phyloP scores from a whole-genome alignment of 2,329 filamentous ascomycete genomes.

The Claviceps humidiphila region DNA sequence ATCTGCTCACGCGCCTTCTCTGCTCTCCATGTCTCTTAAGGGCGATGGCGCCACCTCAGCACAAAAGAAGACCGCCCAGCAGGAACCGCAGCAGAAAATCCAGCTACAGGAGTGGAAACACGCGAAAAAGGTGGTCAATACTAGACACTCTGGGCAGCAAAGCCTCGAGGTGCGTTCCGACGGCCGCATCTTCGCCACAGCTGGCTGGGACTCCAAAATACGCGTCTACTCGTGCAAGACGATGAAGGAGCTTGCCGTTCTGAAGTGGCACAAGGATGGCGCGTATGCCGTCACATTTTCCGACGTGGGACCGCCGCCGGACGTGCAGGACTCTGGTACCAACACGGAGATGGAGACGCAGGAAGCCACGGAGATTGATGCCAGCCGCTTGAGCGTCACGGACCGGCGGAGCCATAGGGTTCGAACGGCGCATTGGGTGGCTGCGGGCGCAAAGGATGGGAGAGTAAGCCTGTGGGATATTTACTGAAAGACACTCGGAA shows the following conservation, averaged over 20 bases:
- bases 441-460: conserved; percentile 83
- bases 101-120: conserved; percentile 23
- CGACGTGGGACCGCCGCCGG: conserved; percentile 16
- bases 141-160: conserved; percentile 86
- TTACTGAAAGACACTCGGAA: conserved; percentile 39
- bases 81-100: conserved; percentile 3
- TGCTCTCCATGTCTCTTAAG: conserved; percentile 14
- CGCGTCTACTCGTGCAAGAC: conserved; percentile 71
- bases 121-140: conserved; percentile 52
- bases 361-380: not conserved
- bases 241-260: conserved; percentile 75
- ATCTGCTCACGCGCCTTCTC: conserved; percentile 6
- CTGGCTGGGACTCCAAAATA: conserved; percentile 77
- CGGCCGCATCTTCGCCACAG: conserved; percentile 72
- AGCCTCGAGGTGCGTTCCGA: conserved; percentile 65
- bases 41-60: not conserved
- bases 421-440: conserved; percentile 72
- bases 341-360: not conserved
- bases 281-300: conserved; percentile 74
- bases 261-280: conserved; percentile 88
- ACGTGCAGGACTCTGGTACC: not conserved
- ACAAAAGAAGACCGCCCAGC: not conserved
- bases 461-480: conserved; percentile 95
- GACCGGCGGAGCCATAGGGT: conserved; percentile 51
- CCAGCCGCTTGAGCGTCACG: conserved; percentile 32